Evolutionary conservation across 2,329 filamentous ascomycete species (phyloP), one percentile per base, ranked within the genome.

Genomic region (Aulographum hederae): DNA sequence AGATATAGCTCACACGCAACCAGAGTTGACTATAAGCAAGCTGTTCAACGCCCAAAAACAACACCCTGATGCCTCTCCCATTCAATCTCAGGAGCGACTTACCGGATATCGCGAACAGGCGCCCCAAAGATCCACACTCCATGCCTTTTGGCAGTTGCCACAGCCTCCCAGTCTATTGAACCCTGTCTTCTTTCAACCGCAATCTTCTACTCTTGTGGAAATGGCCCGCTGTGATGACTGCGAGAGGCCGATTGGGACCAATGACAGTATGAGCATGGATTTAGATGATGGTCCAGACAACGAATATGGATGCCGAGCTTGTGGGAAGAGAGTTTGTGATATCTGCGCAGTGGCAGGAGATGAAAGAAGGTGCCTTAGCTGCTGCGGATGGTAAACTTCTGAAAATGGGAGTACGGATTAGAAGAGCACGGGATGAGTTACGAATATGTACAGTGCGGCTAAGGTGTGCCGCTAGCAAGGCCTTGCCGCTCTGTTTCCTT

Each of bases 41-140:
- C 51, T 64, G 26, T 63, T 55, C 43, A 43, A 50, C 15, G 60
- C 59, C 3, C 59, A 63, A 38, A 45, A 47, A 18, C 41, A 42
- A 26, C 41, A 47, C 5, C 48, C 46, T 3, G 32, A 48, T 32
- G 33, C 44, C 33, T 32, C 41, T n/a, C 45, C 53, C 18, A 40
- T 51, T 3, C 38, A 37, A 3, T 45, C 47, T 2, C 41, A 46
- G 6, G 6, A 15, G 25, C 16, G 15, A 14, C 28, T 16, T 17
- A 27, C 12, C 38, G 20, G 19, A 39, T 18, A 39, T 45, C 23
- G 39, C 45, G 16, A 26, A 30, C 10, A 31, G 39, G n/a, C n/a
- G n/a, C n/a, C n/a, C 20, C 58, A 61, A 36, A 54, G 52, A 34
- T 60, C 53, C 8, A 62, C 58, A 3, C 43, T 63, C 2, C 60